Evolutionary conservation across 768 basidiomycete species (phyloP), one percentile per base, ranked within the genome.

Genomic region (Suillus bovinus): DNA sequence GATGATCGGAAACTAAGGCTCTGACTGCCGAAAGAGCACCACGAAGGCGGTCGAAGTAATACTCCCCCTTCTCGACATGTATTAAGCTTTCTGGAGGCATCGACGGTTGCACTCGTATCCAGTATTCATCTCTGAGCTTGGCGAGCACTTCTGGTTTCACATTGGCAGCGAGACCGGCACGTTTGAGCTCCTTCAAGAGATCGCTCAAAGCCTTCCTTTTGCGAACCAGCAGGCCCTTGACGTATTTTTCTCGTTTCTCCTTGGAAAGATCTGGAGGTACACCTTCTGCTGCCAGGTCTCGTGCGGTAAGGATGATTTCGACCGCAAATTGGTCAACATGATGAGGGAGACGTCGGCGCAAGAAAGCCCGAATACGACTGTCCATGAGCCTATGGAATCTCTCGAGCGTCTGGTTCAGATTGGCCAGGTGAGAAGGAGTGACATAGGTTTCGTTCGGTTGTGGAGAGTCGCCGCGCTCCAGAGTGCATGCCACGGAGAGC

Each of bases 171-270:
- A 98, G 81, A 22, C 97, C 97, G 22, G 84, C 79, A 2, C 84
- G 82, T 72, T 92, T 92, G 59, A 97, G 78, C 70, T 95, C 94
- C 74, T 94, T 96, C 64, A 97, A 78, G 22, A 97, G 79, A 71
- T 99, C 95, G 31, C 90, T 88, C 85, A 89, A 94, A 0, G 95
- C 95, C 70, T 92, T 93, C 64, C 91, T 81, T 78, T 99, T 99
- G 54, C 93, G 85, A 4, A 85, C 84, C 44, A 91, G 79, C 11
- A 98, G 75, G 24, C 87, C 85, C 72, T 95, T 96, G 59, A 76
- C 81, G 66, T 82, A 84, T 76, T 86, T 91, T 63, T 77, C 84
- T 63, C 80, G 85, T 67, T 78, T 83, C 59, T 86, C 84, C 60
- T 73, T 74, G 13, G 77, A 73, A 39, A 78, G 71, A 20, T 79